Evolutionary conservation across 192 early-diverging fungal species (phyloP), one percentile per base, ranked within the genome.

Genomic region (Coemansia aciculifera): DNA sequence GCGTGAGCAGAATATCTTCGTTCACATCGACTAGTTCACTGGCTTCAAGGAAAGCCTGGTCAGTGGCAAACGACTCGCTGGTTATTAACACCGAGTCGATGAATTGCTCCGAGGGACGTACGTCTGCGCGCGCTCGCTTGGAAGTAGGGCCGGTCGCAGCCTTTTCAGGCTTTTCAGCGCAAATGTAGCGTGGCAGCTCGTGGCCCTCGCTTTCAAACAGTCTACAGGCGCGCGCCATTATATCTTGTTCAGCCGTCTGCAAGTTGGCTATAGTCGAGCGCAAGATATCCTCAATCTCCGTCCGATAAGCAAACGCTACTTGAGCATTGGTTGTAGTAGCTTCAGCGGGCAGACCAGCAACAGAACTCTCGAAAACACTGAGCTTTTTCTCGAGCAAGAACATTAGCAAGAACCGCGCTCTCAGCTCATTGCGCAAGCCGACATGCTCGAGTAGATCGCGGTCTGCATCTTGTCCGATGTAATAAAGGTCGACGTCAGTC

Each of bases 391-490:
- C 31, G 27, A 90, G 59, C 29, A 90, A 62, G 31, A 74, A 59
- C n/a, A 63, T 63, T 37, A 88, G 67, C 46, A 86, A 60, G 19
- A 78, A 63, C 31, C 83, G 62, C 67, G 89, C 87, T 7, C 85
- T 76, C 24, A 88, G 67, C 64, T 91, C 90, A 51, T 88, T 89
- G 12, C 88, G 74, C 59, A 85, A 67, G 0, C 85, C 77, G 12
- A 87, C 46, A 49, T 74, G 78, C 13, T 74, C 71, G 6, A 86
- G 71, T 23, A 32, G 62, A 3, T 21, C 57, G 10, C 17, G 51
- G 51, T 43, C 60, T 5, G 63, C n/a, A 9, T 61, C 63, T 19
- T 63, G 29, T 32, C 69, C 52, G 3, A 74, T 38, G 44, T 64
- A 74, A 15, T 64, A 32, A 1, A 83, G 68, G 43, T 90, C 89